phyloP scores from a whole-genome alignment of 306 rosid species.

The Sphenostylis stenocarpa region DNA sequence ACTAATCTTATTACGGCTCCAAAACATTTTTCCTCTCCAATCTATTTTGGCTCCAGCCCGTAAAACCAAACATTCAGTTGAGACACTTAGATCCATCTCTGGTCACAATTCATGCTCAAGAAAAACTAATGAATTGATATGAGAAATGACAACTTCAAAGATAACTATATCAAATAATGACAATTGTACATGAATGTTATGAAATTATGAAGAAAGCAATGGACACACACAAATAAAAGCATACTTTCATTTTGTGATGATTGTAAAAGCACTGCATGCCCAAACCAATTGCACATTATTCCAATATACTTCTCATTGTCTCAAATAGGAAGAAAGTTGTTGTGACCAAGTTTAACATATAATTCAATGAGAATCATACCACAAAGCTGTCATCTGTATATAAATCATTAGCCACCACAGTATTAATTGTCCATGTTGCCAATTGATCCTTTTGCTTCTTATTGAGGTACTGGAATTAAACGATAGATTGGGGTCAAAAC shows the following conservation, averaged over 20 bases:
- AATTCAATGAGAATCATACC: conserved; percentile 49
- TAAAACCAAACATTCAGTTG: background rate
- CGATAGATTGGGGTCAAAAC: background rate
- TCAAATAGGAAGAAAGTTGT: conserved; percentile 14
- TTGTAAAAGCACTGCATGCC: conserved; percentile 21
- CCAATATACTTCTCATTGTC: conserved; percentile 17
- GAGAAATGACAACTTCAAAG: background rate
- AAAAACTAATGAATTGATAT: background rate
- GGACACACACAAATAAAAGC: conserved; percentile 1
- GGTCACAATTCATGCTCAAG: background rate
- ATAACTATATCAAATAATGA: conserved; percentile 13
- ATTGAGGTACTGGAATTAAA: conserved; percentile 58
- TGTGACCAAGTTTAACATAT: conserved; percentile 8
- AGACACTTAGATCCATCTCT: conserved; percentile 9
- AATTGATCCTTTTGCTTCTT: conserved; percentile 81
- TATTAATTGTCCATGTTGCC: conserved; percentile 58
- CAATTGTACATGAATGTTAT: background rate
- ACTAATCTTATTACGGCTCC: background rate
- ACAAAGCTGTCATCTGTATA: conserved; percentile 91
- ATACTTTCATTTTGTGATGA: conserved; percentile 15
- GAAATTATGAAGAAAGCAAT: background rate
- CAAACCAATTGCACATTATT: conserved; percentile 22
- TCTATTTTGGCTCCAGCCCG: background rate
- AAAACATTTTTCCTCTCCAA: background rate
- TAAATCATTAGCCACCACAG: conserved; percentile 81